phyloP scores from a whole-genome alignment of 495 filamentous ascomycete species.

The Glarea lozoyensis region DNA sequence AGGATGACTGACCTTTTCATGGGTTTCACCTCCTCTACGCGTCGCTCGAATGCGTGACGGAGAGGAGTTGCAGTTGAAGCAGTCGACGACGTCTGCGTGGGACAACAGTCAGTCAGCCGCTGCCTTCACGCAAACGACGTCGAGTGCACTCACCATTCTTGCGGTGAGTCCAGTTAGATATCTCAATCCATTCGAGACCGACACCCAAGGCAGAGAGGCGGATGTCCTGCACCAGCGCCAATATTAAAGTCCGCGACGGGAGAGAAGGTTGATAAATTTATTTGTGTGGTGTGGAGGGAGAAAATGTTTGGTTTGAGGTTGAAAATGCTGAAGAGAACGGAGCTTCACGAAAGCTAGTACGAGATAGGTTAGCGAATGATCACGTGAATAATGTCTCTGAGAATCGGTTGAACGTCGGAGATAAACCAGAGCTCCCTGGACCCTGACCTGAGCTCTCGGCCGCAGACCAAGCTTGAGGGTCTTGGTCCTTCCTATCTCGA shows the following conservation, averaged over 20 bases:
- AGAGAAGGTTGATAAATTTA: too few species aligned
- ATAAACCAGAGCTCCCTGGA: too few species aligned
- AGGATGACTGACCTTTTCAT: constrained; percentile 61
- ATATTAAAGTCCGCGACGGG: too few species aligned
- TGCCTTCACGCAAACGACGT: not conserved
- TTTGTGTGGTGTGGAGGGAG: constrained; percentile 1
- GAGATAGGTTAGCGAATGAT: not conserved
- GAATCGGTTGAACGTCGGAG: too few species aligned
- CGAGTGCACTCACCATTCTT: constrained; percentile 19
- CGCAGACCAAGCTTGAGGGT: too few species aligned
- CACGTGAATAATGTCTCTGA: not conserved
- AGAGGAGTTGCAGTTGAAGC: constrained; percentile 22
- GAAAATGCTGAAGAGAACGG: not conserved
- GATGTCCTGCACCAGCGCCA: constrained; percentile 19
- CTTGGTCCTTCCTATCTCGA: too few species aligned
- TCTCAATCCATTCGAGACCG: constrained; percentile 14
- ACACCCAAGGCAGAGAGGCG: constrained; percentile 4
- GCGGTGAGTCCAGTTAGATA: constrained; percentile 5
- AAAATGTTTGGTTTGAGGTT: constrained; percentile 5
- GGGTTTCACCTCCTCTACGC: constrained; percentile 75
- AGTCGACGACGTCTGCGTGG: constrained; percentile 17
- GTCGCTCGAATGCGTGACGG: constrained; percentile 54
- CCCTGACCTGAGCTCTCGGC: too few species aligned
- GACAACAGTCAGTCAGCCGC: not conserved
- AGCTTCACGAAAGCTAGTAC: not conserved